phyloP scores from a whole-genome alignment of 2,329 filamentous ascomycete genomes.

The Aspergillus sergii region DNA sequence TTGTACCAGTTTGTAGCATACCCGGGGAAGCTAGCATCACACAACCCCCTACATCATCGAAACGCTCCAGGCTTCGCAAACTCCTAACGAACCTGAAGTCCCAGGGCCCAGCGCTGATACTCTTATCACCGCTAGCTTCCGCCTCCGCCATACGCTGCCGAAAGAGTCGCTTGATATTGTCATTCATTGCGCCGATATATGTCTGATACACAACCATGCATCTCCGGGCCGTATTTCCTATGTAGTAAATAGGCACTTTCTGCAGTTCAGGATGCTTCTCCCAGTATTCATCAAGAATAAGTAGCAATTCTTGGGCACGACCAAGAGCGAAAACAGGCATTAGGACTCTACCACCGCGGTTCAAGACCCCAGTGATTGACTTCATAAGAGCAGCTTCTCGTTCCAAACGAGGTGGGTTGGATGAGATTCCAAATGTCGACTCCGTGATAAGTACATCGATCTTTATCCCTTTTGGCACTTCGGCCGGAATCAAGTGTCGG shows the following conservation, averaged over 20 bases:
- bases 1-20: constrained; percentile 97
- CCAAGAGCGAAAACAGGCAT: constrained; percentile 96
- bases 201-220: constrained; percentile 99
- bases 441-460: constrained; percentile 97
- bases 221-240: constrained; percentile 88
- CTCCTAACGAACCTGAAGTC: constrained; percentile 94
- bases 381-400: constrained; percentile 95
- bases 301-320: constrained; percentile 85
- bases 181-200: constrained; percentile 98
- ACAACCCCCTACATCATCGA: constrained; percentile 92
- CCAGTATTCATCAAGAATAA: constrained; percentile 98
- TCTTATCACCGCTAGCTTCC: constrained; percentile 79
- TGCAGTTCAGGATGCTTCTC: constrained; percentile 84
- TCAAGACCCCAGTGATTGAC: constrained; percentile 85
- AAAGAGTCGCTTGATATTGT: constrained; percentile 97
- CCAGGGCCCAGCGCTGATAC: constrained; percentile 73
- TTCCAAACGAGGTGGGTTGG: constrained; percentile 86
- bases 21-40: constrained; percentile 97
- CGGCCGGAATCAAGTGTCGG: constrained; percentile 89
- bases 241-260: constrained; percentile 94
- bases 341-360: constrained; percentile 86
- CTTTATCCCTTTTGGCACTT: constrained; percentile 84
- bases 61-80: constrained; percentile 88
- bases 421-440: constrained; percentile 94
- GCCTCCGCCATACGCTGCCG: constrained; percentile 88